Conservation (phyloP, 192 early-diverging fungal species). For the Coemansia sp. region DNA sequence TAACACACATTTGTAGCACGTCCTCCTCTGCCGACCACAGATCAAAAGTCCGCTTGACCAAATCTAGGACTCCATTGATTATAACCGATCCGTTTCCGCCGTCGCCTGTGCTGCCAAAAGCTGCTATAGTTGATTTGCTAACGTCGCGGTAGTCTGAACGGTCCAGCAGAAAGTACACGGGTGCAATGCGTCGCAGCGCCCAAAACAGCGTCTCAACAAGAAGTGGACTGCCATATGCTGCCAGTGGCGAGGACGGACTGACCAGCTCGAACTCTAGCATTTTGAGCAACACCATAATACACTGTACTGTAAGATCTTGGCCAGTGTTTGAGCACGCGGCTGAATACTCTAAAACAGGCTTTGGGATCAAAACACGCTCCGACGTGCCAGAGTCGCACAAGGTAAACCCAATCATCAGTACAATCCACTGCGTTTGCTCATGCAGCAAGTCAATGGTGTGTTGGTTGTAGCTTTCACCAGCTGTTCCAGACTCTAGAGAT, state of each 20-base stretch:
- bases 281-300: conserved; percentile 38
- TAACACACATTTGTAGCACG: conserved; percentile 44
- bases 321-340: conserved; percentile 11
- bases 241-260: conserved; percentile 21
- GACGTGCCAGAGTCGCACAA: conserved; percentile 46
- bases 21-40: conserved; percentile 49
- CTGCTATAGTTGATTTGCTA: conserved; percentile 24
- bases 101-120: conserved; percentile 31
- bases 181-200: conserved; percentile 43
- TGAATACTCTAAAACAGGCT: conserved; percentile 31
- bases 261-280: conserved; percentile 45
- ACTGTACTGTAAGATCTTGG: conserved; percentile 37
- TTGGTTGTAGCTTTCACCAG: conserved; percentile 11
- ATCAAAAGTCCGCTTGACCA: conserved; percentile 39
- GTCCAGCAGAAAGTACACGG: conserved; percentile 43
- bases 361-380: conserved; percentile 47
- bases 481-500: conserved; percentile 5
- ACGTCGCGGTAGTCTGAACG: conserved; percentile 32
- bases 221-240: conserved; percentile 37
- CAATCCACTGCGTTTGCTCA: conserved; percentile 52
- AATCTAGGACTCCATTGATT: conserved; percentile 25
- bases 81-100: conserved; percentile 32
- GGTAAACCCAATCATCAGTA: conserved; percentile 42
- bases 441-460: conserved; percentile 43
- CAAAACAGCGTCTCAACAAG: conserved; percentile 51